A percentile compares a stretch with the other conserved stretches of the same genome.
phyloP scores from a whole-genome alignment of 306 rosid genomes.

The Macrotyloma uniflorum region DNA sequence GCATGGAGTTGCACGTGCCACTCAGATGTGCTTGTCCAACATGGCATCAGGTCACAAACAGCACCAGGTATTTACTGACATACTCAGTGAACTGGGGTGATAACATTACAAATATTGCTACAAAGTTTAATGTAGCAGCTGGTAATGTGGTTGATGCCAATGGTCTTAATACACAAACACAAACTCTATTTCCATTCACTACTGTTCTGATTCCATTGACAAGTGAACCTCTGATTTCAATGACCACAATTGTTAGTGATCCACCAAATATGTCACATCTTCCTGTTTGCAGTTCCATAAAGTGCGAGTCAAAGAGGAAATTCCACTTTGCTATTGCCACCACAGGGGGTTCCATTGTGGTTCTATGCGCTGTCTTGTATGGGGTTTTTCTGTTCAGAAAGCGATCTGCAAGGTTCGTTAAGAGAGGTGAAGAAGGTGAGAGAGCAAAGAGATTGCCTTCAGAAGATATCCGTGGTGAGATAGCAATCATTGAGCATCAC shows the following conservation, averaged over 20 bases:
- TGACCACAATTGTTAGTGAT: constrained; percentile 33
- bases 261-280: not conserved
- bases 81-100: constrained; percentile 54
- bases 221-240: constrained; percentile 51
- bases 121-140: constrained; percentile 50
- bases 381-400: constrained; percentile 35
- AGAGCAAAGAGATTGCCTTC: constrained; percentile 23
- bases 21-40: constrained; percentile 83
- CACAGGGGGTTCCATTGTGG: constrained; percentile 29
- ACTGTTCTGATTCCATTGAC: constrained; percentile 67
- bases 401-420: constrained; percentile 22
- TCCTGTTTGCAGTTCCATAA: constrained; percentile 20
- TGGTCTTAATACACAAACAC: constrained; percentile 43
- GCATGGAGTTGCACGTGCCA: constrained; percentile 56
- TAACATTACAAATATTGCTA: constrained; percentile 35
- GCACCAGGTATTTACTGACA: constrained; percentile 55
- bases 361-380: constrained; percentile 26
- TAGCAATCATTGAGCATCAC: constrained; percentile 53
- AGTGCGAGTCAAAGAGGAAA: constrained; percentile 26
- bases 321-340: constrained; percentile 26
- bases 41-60: constrained; percentile 39
- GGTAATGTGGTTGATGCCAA: constrained; percentile 53
- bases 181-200: constrained; percentile 43
- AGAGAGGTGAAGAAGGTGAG: not conserved
- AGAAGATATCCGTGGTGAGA: constrained; percentile 47